Percentiles rank a stretch among this genome's conserved stretches.
phyloP scores from a whole-genome alignment of 106 monocot species.

The Dendrobium huoshanense region DNA sequence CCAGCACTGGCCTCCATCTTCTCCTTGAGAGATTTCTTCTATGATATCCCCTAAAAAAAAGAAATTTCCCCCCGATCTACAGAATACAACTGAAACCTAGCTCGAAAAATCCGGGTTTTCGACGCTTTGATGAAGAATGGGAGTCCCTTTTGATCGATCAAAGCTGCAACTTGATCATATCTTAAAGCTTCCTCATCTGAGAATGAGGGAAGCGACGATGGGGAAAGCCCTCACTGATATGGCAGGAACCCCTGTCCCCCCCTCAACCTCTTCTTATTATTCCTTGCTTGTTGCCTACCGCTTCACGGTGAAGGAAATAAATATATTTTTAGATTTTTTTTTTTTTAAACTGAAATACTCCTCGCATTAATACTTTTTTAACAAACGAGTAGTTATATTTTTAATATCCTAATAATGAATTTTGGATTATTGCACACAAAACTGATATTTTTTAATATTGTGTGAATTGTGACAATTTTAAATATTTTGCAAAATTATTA shows the following conservation, averaged over 20 bases:
- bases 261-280: constrained; percentile 15
- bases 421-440: no score
- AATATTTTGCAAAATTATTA: background rate
- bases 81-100: background rate
- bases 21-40: background rate
- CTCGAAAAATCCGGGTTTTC: background rate
- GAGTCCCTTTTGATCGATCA: background rate
- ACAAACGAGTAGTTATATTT: background rate
- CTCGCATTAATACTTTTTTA: no score
- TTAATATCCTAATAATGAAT: no score
- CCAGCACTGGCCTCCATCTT: constrained; percentile 69
- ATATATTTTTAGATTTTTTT: background rate
- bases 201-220: background rate
- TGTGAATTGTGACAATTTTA: no score
- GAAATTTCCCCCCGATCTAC: background rate
- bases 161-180: background rate
- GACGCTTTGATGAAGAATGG: background rate
- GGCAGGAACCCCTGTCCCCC: background rate
- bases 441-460: no score
- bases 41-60: background rate
- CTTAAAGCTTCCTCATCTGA: background rate
- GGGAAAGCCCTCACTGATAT: background rate
- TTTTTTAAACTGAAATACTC: background rate
- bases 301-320: background rate
- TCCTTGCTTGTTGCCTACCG: constrained; percentile 20